Percentiles rank a stretch among this genome's conserved stretches.
phyloP scores from a whole-genome alignment of 1,284 basidiomycete genomes.

The Cystobasidium slooffiae region DNA sequence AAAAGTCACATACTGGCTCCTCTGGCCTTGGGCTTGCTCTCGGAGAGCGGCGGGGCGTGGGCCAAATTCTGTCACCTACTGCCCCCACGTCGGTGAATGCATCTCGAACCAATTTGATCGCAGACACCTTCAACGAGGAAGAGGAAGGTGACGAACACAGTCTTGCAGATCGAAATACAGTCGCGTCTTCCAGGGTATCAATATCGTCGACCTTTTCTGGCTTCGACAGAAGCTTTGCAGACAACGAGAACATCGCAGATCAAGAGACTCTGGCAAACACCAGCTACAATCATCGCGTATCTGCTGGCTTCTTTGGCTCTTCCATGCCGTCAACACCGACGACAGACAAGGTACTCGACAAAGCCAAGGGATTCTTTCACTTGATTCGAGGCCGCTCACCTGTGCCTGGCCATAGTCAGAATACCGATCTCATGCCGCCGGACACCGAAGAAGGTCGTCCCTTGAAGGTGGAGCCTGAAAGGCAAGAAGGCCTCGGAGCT shows the following conservation, averaged over 20 bases:
- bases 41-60: conserved; percentile 3
- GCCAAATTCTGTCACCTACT: conserved; percentile 15
- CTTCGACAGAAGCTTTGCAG: conserved; percentile 9
- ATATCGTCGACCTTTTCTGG: conserved; percentile 42
- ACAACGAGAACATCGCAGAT: conserved; percentile 14
- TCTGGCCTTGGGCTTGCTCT: neutral
- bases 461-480: neutral
- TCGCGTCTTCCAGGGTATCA: conserved; percentile 32
- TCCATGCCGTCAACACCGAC: conserved; percentile 32
- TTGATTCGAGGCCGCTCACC: conserved; percentile 20
- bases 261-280: conserved; percentile 17
- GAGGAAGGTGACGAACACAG: conserved; percentile 28
- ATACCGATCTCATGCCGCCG: neutral
- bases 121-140: conserved; percentile 22
- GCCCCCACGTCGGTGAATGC: conserved; percentile 4
- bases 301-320: conserved; percentile 11
- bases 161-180: conserved; percentile 9
- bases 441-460: neutral
- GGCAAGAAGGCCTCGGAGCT: neutral
- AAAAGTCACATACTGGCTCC: neutral
- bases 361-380: conserved; percentile 36
- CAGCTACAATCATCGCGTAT: conserved; percentile 6
- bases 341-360: conserved; percentile 31
- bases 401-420: neutral
- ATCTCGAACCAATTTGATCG: conserved; percentile 26